Percentiles rank a stretch among this genome's conserved stretches.
Conservation (phyloP, 148 eudicot genomes). For the Agrostemma githago region DNA sequence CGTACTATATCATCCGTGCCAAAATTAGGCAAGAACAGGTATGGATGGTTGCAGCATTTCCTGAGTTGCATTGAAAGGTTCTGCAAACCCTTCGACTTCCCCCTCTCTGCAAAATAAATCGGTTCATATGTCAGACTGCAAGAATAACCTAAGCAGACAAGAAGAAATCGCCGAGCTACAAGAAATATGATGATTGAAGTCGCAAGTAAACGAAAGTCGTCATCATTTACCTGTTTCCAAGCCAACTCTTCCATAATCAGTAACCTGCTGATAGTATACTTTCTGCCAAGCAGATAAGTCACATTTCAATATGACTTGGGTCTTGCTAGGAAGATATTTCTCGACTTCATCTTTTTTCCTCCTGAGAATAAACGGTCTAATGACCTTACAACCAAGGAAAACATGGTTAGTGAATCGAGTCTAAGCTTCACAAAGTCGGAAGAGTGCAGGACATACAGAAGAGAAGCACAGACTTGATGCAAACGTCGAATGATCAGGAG, state of each 20-base stretch:
- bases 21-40: slow-evolving; percentile 67
- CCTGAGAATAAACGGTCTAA: slow-evolving; percentile 94
- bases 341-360: slow-evolving; percentile 98
- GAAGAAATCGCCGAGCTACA: no score
- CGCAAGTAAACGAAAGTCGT: no score
- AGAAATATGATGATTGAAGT: no score
- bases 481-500: slow-evolving; percentile 87
- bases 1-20: slow-evolving; percentile 75
- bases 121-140: neutral
- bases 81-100: slow-evolving; percentile 83
- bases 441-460: neutral
- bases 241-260: slow-evolving; percentile 90
- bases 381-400: slow-evolving; percentile 47
- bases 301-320: slow-evolving; percentile 90
- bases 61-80: slow-evolving; percentile 96
- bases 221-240: slow-evolving; percentile 54
- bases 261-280: slow-evolving; percentile 88
- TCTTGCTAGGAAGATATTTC: slow-evolving; percentile 83
- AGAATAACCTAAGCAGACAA: neutral
- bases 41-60: slow-evolving; percentile 97
- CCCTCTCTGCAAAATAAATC: slow-evolving; percentile 47
- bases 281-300: slow-evolving; percentile 99
- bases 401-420: slow-evolving; percentile 12
- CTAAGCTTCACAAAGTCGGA: neutral
- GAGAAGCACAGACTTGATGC: slow-evolving; percentile 64